Percentiles rank a stretch among this genome's conserved stretches.
phyloP scores from a whole-genome alignment of 495 filamentous ascomycete species.

The Penicillium mononematosum region DNA sequence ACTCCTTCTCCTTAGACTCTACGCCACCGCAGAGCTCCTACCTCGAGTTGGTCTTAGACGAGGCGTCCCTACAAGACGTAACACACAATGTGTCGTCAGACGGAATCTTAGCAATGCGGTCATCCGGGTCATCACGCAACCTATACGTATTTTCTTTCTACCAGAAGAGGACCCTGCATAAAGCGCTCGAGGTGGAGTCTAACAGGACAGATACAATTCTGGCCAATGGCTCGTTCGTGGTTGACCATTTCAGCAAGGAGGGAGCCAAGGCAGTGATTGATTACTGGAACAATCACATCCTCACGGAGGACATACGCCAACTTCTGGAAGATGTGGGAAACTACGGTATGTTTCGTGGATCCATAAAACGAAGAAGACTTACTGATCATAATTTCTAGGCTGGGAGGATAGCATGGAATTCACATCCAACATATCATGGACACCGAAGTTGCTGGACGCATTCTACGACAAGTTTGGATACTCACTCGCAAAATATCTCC shows the following conservation, averaged over 20 bases:
- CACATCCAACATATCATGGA: conserved; percentile 20
- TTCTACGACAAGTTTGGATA: conserved; percentile 24
- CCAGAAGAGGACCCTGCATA: background rate
- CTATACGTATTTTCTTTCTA: background rate
- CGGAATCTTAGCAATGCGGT: too few relatives aligned
- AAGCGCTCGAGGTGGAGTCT: background rate
- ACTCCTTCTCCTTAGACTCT: too few relatives aligned
- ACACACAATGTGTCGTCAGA: too few relatives aligned
- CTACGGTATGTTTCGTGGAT: conserved; percentile 13
- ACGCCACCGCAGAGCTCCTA: background rate
- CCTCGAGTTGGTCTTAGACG: background rate
- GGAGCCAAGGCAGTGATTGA: conserved; percentile 27
- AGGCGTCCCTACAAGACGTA: too few relatives aligned
- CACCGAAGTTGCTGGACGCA: conserved; percentile 16
- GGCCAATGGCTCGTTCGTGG: conserved; percentile 31
- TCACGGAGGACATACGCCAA: conserved; percentile 23
- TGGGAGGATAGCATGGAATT: conserved; percentile 32
- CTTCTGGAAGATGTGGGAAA: conserved; percentile 33
- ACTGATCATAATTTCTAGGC: background rate
- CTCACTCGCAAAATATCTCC: conserved; percentile 14
- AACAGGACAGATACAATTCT: conserved; percentile 5
- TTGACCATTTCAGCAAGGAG: conserved; percentile 32
- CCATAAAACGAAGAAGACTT: too few relatives aligned
- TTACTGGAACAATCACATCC: conserved; percentile 32
- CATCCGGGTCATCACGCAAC: too few relatives aligned